These are phyloP conservation scores for Cenchrus fungigraminus DNA, from an alignment of 176 grass and related monocot genomes.

Conservation along the genomic window DNA sequence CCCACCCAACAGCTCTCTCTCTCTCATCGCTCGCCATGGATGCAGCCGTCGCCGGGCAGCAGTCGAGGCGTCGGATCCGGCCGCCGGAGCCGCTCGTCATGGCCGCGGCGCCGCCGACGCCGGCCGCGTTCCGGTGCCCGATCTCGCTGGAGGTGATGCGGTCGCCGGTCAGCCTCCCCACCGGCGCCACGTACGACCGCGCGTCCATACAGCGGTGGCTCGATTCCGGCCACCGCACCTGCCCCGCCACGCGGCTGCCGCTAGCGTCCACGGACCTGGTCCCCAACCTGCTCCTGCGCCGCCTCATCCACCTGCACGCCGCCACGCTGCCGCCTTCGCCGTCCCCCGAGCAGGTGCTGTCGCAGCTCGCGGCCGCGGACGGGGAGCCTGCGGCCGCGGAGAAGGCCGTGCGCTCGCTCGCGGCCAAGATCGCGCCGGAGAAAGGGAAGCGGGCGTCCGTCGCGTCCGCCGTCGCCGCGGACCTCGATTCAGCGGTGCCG, in stretches of 20 bases:
- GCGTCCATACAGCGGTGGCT: constrained; percentile 90
- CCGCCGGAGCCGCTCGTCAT: constrained; percentile 45
- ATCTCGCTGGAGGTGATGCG: constrained; percentile 93
- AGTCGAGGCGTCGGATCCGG: constrained; percentile 44
- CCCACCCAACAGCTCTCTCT: not conserved
- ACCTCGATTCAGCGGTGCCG: constrained; percentile 48
- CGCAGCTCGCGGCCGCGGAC: constrained; percentile 49
- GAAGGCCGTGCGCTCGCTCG: constrained; percentile 60
- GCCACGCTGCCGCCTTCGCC: constrained; percentile 51
- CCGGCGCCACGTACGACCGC: constrained; percentile 81
- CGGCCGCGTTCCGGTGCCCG: constrained; percentile 73
- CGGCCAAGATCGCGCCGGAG: constrained; percentile 54
- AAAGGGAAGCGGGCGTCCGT: constrained; percentile 57
- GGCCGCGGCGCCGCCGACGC: constrained; percentile 46
- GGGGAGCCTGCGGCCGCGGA: constrained; percentile 56
- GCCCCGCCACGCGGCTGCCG: constrained; percentile 65
- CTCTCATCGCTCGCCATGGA: constrained; percentile 49
- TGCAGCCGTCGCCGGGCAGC: constrained; percentile 39
- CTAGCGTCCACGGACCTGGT: constrained; percentile 74
- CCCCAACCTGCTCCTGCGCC: constrained; percentile 70
- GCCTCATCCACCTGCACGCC: constrained; percentile 63
- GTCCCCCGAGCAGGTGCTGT: constrained; percentile 47
- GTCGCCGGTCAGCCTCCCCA: constrained; percentile 70
- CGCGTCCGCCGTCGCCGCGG: constrained; percentile 41
- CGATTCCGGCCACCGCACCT: constrained; percentile 73